These are phyloP conservation scores for Lobulomyces angularis DNA, from an alignment of 192 early-diverging fungal genomes.

Conservation along the genomic window DNA sequence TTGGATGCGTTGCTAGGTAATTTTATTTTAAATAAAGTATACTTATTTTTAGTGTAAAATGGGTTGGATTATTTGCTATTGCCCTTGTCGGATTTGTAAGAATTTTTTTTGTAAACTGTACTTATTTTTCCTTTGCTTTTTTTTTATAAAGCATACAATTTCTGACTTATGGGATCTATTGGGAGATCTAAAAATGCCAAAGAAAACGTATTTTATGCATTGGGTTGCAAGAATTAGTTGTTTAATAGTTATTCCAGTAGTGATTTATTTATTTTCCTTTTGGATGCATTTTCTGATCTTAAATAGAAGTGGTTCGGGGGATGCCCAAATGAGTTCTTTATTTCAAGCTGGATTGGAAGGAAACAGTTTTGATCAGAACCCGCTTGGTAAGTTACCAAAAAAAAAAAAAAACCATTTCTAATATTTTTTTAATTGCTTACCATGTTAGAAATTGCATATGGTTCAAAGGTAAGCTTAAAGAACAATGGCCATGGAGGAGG, in stretches of 20 bases:
- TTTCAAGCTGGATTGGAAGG: conserved; percentile 89
- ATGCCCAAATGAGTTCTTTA: conserved; percentile 88
- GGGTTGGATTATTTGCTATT: conserved; percentile 89
- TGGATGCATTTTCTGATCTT: conserved; percentile 80
- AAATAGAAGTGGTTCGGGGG: conserved; percentile 66
- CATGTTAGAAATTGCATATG: conserved; percentile 68
- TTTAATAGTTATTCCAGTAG: conserved; percentile 69
- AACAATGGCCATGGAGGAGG: conserved; percentile 74
- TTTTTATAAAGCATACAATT: conserved; percentile 57
- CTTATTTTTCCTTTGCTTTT: background rate
- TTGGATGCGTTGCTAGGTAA: conserved; percentile 71
- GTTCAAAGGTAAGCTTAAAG: conserved; percentile 78
- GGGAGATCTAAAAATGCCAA: conserved; percentile 54
- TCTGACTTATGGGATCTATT: conserved; percentile 84
- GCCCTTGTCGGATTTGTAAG: conserved; percentile 69
- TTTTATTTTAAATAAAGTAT: conserved; percentile 2
- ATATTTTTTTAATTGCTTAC: conserved; percentile 3
- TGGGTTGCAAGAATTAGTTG: conserved; percentile 71
- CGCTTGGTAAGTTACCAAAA: conserved; percentile 43
- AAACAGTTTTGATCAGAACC: conserved; percentile 64
- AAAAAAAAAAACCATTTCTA: background rate
- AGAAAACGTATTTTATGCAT: conserved; percentile 58
- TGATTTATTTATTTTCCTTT: conserved; percentile 75
- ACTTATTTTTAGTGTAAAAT: conserved; percentile 59
- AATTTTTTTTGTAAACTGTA: conserved; percentile 1